Evolutionary conservation across 164 flowering plant genomes (phyloP).

Genomic region (Brasenia schreberi): DNA sequence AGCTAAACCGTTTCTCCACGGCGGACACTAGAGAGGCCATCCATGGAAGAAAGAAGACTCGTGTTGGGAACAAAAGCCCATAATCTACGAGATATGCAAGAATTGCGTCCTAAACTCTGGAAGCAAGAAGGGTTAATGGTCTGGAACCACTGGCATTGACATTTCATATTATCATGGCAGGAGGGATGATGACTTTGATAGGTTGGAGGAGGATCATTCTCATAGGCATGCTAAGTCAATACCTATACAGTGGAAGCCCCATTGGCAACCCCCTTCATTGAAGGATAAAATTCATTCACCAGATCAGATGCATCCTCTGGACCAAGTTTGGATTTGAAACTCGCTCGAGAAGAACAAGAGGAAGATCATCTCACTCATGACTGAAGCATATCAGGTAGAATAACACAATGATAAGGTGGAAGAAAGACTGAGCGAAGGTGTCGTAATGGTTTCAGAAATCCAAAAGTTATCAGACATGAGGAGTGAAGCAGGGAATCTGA

Average conservation of each 20-base stretch:
- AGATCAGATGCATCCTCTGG: conserved; percentile 16
- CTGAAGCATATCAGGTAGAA: conserved; percentile 21
- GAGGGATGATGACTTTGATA: conserved; percentile 21
- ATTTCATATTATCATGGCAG: conserved; percentile 20
- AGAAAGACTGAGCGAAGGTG: neutral
- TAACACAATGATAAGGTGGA: conserved; percentile 10
- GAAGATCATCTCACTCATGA: conserved; percentile 32
- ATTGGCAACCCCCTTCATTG: conserved; percentile 50
- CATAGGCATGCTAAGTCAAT: conserved; percentile 26
- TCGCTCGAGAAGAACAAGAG: conserved; percentile 30
- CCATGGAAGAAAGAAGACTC: conserved; percentile 36
- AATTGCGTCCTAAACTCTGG: conserved; percentile 51
- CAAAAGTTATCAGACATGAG: neutral
- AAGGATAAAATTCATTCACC: conserved; percentile 51
- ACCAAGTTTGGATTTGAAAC: conserved; percentile 22
- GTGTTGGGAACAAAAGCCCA: conserved; percentile 28
- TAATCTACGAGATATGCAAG: conserved; percentile 29
- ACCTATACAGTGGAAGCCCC: conserved; percentile 25
- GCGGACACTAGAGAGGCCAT: conserved; percentile 17
- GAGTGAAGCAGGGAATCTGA: neutral
- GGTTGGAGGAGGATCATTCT: conserved; percentile 23
- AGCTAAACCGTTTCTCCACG: conserved; percentile 18
- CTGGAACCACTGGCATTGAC: conserved; percentile 37
- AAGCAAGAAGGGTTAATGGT: conserved; percentile 63
- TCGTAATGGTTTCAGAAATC: neutral